Base-by-base conservation (phyloP, 2,329 filamentous ascomycete genomes). In the Trichoderma simmonsii region DNA sequence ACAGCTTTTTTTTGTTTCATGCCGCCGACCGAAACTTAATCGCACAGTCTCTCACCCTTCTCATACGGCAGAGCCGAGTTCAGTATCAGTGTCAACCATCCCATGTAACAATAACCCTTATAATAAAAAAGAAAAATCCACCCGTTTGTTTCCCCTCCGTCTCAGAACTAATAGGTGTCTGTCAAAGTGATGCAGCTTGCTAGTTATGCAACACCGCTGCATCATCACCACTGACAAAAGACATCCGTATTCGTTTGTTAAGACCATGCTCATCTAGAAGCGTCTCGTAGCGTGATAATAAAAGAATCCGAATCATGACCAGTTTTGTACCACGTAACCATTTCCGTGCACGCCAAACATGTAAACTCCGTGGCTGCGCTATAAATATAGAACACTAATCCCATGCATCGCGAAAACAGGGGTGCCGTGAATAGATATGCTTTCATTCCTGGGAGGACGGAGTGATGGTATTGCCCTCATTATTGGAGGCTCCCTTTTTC, bases 341-440 rank as follows among this genome's bases (percentile, higher is more conserved):
- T 51, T 69, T 14, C 43, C 66, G 26, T 68, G 65, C 65, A 68
- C 56, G 66, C 66, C 66, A 61, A 67, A 59, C 64, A 54, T 59
- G 59, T 48, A 69, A 70, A 70, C 66, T 62, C 56, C 57, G 26
- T 70, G 66, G 66, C 66, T 70, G 66, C 66, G 66, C 57, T 70
- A 57, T 69, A 34, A 62, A 36, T 60, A 61, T 61, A 61, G 26
- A 69, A 69, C n/a, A 24, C 26, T 61, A 48, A 36, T 70, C 57
- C 57, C 39, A 51, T 70, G 66, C 57, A 54, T 70, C 15, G 66
- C 48, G 43, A 54, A 69, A 70, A 61, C 9, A 26, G 21, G 39
- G 39, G 18, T 70, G 36, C 60, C 21, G 39, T 34, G 57, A 70
- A 67, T 26, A 62, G 66, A 62, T 32, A 62, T 30, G 57, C 57